Evolutionary conservation across 2,329 filamentous ascomycete species (phyloP), one percentile per base, ranked within the genome.

Genomic region (Fusarium haematococcum): DNA sequence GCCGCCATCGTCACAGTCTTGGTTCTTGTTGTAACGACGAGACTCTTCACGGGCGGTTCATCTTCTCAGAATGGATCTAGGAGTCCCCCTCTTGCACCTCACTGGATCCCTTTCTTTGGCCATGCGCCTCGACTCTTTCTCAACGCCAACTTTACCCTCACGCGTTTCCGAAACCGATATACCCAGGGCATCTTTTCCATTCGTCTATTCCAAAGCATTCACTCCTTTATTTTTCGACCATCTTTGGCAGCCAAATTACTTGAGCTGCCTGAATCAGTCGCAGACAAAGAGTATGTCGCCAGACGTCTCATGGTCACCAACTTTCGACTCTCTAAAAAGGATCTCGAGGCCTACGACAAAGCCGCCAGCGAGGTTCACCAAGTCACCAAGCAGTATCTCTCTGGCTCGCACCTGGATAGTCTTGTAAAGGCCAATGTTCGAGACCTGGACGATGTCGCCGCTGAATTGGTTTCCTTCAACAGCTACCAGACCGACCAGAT

Each of bases 401-500:
- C 75, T 0, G 80, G 79, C 3, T 68, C 78, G 0, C 76, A 77
- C 9, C 63, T 83, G 6, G 64, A 70, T 6, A 61, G 71, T 3
- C 65, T 83, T 35, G 68, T 75, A 35, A 70, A 76, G 1, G 48
- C 62, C 20, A 66, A 67, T 16, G 66, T 75, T 9, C 32, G 60
- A 2, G 58, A 80, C 23, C 63, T 85, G 2, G 78, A 79, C n/a
- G 70, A 73, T 11, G 76, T 78, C 39, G 78, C 83, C 11, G 76
- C 79, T 1, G 82, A 84, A 54, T 75, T 84, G 4, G 80, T 85
- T 56, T 81, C 83, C 1, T 85, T 85, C 75, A 85, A 83, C 69
- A 74, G 75, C 8, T 81, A 80, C 18, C 75, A 80, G 1, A 78
- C 82, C 5, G 83, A 85, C 54, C 83, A 85, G 68, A 78, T 76